A percentile compares a stretch with the other conserved stretches of the same genome.
Conservation (phyloP, 129 eudicot genomes). For the Gnaphalium uliginosum region DNA sequence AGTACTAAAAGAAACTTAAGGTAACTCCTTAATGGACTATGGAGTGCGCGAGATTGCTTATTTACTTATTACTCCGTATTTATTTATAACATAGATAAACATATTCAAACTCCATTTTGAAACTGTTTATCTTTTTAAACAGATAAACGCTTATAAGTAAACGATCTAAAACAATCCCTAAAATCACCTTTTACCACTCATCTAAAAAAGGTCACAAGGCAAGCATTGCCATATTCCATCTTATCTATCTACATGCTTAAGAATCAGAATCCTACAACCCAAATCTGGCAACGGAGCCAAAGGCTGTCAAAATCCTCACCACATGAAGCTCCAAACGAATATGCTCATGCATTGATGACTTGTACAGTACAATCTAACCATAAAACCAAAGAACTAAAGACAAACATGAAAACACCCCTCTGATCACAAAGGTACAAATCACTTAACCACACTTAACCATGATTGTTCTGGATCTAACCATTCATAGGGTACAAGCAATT, state of each 20-base stretch:
- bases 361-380: slow-evolving; percentile 23
- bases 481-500: slow-evolving; percentile 16
- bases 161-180: background rate
- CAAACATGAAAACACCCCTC: background rate
- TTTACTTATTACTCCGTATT: no score
- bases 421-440: background rate
- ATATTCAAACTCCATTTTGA: no score
- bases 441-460: background rate
- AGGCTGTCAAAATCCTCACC: slow-evolving; percentile 20
- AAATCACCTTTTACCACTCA: no score
- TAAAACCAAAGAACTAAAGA: background rate
- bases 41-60: no score
- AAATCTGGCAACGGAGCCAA: slow-evolving; percentile 27
- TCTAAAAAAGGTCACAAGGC: slow-evolving; percentile 6
- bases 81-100: no score
- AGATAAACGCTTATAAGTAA: no score
- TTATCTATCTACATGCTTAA: slow-evolving; percentile 25
- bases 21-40: no score
- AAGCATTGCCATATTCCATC: slow-evolving; percentile 31
- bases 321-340: slow-evolving; percentile 25
- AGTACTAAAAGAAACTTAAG: no score
- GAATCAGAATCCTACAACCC: slow-evolving; percentile 40
- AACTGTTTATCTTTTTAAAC: no score
- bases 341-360: slow-evolving; percentile 18
- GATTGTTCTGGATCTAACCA: background rate